Evolutionary conservation across 345 rosid genomes (phyloP), one percentile per base, ranked within the genome.

Genomic region (Euphorbia tirucalli): DNA sequence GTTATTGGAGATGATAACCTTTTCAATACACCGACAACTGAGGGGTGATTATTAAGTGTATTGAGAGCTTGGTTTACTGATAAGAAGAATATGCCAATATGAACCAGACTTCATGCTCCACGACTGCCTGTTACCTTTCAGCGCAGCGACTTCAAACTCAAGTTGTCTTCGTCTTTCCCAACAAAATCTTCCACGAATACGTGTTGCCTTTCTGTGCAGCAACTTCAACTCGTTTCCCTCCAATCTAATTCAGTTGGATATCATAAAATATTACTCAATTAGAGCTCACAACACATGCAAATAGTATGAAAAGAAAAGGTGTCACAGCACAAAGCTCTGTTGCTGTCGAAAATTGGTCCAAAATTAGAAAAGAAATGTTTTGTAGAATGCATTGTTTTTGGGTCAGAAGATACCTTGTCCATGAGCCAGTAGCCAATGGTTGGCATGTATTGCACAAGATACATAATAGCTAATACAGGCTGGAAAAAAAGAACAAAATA

Each of bases 391-490:
- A 63, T 55, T 7, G 18, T 30, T 65, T 31, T 54, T 48, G 69
- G 41, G 43, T 73, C 57, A 44, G 62, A 73, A 73, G 56, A 72
- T 87, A 93, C 96, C 96, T 87, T 90, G 86, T 94, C 98, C 95
- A 94, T 94, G 61, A 94, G 88, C 96, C 96, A 92, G 74, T 83
- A 87, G 78, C 97, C 98, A 52, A 92, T 63, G 25, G 80, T 82
- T 41, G 96, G 97, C 89, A 92, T 83, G 86, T 90, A 89, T 70
- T 94, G 98, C 78, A 94, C 92, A 66, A 92, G 78, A 82, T 92
- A 94, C 95, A 92, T 87, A 56, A 94, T 93, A 39, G 86, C 85
- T 28, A 94, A 84, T 41, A 94, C 97, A 72, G 98, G 98, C 98
- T 90, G 93, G 92, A 68, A 79, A 81, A 69, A 75, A 21, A 43